phyloP scores from a whole-genome alignment of 805 yeast species.

The Spathaspora hagerdaliae region DNA sequence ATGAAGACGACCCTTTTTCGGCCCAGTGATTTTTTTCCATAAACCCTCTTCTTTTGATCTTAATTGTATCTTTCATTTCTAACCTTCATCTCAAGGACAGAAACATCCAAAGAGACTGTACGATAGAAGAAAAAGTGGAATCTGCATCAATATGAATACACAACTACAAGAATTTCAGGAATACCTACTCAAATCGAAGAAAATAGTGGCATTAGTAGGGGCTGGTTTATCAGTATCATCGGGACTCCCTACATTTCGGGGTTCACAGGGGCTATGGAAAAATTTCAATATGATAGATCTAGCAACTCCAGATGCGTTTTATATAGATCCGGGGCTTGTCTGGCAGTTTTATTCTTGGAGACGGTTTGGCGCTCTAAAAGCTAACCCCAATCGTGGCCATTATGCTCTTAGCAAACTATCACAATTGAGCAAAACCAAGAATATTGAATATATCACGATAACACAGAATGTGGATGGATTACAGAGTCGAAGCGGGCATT shows the following conservation, averaged over 20 bases:
- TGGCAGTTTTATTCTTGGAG: conserved; percentile 86
- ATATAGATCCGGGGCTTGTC: conserved; percentile 76
- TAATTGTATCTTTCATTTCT: no score
- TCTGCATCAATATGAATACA: conserved; percentile 13
- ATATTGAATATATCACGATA: conserved; percentile 52
- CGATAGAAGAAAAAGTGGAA: no score
- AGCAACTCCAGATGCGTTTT: conserved; percentile 90
- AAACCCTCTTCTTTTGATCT: no score
- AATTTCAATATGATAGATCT: conserved; percentile 74
- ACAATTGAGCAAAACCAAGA: conserved; percentile 17
- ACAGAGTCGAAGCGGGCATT: conserved; percentile 62
- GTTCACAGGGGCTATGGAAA: conserved; percentile 73
- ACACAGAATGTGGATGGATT: conserved; percentile 86
- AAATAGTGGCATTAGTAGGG: conserved; percentile 66
- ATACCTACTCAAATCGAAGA: conserved; percentile 40
- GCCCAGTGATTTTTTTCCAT: no score
- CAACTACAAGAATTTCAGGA: conserved; percentile 46
- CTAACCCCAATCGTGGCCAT: conserved; percentile 75
- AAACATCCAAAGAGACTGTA: no score
- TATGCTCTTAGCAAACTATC: conserved; percentile 63
- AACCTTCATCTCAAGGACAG: no score
- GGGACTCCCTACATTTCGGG: conserved; percentile 73
- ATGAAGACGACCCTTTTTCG: no score
- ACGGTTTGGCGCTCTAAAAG: conserved; percentile 58
- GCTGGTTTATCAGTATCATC: conserved; percentile 80